These are phyloP conservation scores for Tetrapisispora namnaoensis DNA, from an alignment of 805 yeast genomes.

Conservation along the genomic window DNA sequence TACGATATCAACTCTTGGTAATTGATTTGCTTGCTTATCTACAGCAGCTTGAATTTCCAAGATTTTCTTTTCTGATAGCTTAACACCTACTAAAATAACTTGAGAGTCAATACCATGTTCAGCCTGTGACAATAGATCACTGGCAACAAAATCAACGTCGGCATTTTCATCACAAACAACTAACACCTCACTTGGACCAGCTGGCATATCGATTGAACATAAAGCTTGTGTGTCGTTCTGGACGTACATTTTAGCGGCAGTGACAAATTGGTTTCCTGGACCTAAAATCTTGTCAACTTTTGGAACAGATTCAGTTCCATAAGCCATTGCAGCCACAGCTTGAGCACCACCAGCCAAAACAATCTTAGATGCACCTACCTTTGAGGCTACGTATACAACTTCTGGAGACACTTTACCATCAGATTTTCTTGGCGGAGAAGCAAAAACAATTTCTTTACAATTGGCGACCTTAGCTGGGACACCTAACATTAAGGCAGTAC, in stretches of 20 bases:
- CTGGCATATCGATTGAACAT: slow-evolving; percentile 98
- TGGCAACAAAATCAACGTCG: slow-evolving; percentile 94
- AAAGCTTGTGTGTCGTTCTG: slow-evolving; percentile 91
- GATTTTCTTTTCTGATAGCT: slow-evolving; percentile 49
- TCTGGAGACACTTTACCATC: slow-evolving; percentile 95
- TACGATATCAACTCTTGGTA: slow-evolving; percentile 90
- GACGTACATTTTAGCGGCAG: slow-evolving; percentile 97
- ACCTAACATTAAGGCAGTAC: slow-evolving; percentile 96
- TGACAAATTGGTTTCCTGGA: slow-evolving; percentile 98
- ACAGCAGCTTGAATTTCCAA: slow-evolving; percentile 72
- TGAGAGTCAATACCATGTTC: slow-evolving; percentile 99
- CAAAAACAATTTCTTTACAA: slow-evolving; percentile 81
- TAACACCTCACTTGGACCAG: slow-evolving; percentile 96
- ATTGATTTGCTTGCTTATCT: slow-evolving; percentile 65
- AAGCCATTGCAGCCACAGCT: slow-evolving; percentile 98
- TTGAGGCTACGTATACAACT: slow-evolving; percentile 93
- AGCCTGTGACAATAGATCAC: slow-evolving; percentile 92
- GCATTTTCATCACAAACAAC: slow-evolving; percentile 86
- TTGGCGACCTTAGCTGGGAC: slow-evolving; percentile 98
- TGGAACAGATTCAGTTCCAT: slow-evolving; percentile 87
- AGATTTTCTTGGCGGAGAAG: slow-evolving; percentile 83
- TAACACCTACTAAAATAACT: slow-evolving; percentile 82
- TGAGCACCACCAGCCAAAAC: slow-evolving; percentile 99
- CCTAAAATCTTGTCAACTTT: slow-evolving; percentile 96
- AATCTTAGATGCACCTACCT: slow-evolving; percentile 83